Percentiles rank a stretch among this genome's conserved stretches.
phyloP scores from a whole-genome alignment of 2,329 filamentous ascomycete genomes.

The Knoxdaviesia proteae region DNA sequence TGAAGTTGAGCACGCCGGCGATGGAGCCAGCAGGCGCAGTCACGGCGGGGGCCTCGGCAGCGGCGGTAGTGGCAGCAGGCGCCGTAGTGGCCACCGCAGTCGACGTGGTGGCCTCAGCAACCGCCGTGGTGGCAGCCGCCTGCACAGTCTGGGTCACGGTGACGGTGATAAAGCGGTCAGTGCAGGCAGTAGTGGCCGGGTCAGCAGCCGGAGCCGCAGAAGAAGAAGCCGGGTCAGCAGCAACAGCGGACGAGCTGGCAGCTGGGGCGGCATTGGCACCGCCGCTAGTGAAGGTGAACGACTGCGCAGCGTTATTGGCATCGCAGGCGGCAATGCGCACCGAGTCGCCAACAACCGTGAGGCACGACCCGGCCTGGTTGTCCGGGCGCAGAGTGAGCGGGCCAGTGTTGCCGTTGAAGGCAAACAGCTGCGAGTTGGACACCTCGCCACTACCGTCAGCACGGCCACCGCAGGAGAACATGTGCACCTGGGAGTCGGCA shows the following conservation, averaged over 20 bases:
- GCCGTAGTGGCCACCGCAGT: neutral
- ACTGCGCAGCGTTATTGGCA: slow-evolving; percentile 17
- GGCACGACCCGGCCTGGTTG: slow-evolving; percentile 24
- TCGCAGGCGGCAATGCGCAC: slow-evolving; percentile 23
- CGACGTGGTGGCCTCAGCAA: neutral
- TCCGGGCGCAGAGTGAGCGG: slow-evolving; percentile 22
- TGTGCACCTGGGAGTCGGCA: slow-evolving; percentile 27
- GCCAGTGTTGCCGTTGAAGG: slow-evolving; percentile 19
- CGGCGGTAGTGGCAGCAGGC: slow-evolving; percentile 1
- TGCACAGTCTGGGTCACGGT: slow-evolving; percentile 1
- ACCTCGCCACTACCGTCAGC: slow-evolving; percentile 30
- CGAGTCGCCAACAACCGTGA: slow-evolving; percentile 20
- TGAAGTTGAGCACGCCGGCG: slow-evolving; percentile 12
- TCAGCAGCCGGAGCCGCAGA: neutral
- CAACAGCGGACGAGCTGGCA: neutral
- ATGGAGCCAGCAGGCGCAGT: slow-evolving; percentile 1
- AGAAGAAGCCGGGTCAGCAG: neutral
- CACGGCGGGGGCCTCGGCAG: slow-evolving; percentile 1
- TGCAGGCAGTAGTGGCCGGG: neutral
- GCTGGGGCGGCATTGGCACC: neutral
- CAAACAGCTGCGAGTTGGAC: slow-evolving; percentile 30
- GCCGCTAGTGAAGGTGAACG: slow-evolving; percentile 13
- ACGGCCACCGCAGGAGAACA: slow-evolving; percentile 38
- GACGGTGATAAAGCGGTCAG: neutral
- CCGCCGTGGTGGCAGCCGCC: neutral